Percentiles rank a stretch among this genome's conserved stretches.
Conservation (phyloP, 2,329 filamentous ascomycete species). For the Corniculantispora saksenae region DNA sequence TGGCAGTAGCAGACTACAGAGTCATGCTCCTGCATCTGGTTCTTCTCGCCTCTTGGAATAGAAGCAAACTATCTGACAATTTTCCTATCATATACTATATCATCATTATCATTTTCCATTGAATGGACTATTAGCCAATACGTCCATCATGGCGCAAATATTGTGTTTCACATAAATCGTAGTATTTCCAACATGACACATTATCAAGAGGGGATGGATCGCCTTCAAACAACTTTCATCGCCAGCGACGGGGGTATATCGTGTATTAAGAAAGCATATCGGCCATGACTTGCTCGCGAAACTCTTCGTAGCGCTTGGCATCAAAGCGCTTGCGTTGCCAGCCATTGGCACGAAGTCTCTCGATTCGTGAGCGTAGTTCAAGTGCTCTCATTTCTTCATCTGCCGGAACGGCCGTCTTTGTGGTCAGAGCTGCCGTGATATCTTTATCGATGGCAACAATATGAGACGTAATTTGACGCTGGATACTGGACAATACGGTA, state of each 20-base stretch:
- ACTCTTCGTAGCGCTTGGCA: slow-evolving; percentile 50
- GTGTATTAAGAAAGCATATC: slow-evolving; percentile 40
- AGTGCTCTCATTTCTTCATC: slow-evolving; percentile 39
- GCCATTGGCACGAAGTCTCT: slow-evolving; percentile 53
- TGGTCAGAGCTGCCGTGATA: slow-evolving; percentile 30
- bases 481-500: slow-evolving; percentile 49
- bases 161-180: neutral
- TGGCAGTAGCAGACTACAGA: neutral
- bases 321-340: slow-evolving; percentile 61
- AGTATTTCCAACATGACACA: neutral
- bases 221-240: neutral
- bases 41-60: neutral
- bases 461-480: slow-evolving; percentile 51
- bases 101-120: slow-evolving; percentile 4
- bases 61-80: neutral
- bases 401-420: slow-evolving; percentile 23
- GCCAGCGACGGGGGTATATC: neutral
- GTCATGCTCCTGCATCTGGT: neutral
- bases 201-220: neutral
- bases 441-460: slow-evolving; percentile 47
- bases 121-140: neutral
- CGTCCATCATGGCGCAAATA: neutral
- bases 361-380: slow-evolving; percentile 54
- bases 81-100: slow-evolving; percentile 16
- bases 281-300: slow-evolving; percentile 52